Evolutionary conservation across 371 early-diverging fungal genomes (phyloP), one percentile per base, ranked within the genome.

Genomic region (Circinella minor): DNA sequence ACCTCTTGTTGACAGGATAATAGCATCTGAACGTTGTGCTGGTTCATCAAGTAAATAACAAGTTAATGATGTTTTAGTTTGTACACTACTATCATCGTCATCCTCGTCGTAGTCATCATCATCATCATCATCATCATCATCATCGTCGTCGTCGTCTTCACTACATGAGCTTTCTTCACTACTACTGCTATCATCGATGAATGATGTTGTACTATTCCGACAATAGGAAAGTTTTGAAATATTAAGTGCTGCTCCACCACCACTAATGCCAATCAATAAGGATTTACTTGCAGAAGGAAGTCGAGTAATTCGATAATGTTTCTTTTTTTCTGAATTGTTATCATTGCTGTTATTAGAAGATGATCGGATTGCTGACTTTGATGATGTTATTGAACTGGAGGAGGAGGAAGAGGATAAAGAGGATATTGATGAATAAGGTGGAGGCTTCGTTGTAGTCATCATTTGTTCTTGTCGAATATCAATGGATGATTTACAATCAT

Each of bases 41-140:
- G 87, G 85, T 48, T 74, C 60, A 34, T 80, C 71, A 36, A 88
- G 57, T 36, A 88, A 65, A 62, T 86, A 86, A 54, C 85, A 88
- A 3, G 79, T 61, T 1, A 86, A 85, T 5, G 73, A 71, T 8
- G 76, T 65, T 38, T 76, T 78, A 7, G 73, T 73, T 34, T 38
- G 62, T 9, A 39, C 38, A 36, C n/a, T 61, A 27, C 18, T 8
- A 37, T 20, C 0, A 65, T 65, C 54, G 36, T 47, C 48, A 51
- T 54, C 63, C 4, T 37, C 20, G n/a, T 54, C 38, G 18, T 39
- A 1, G 39, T 15, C 17, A 2, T 39, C 62, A 15, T 38, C 39
- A 17, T 65, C 65, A 27, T 65, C 65, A 9, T 65, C 54, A 51
- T 65, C 65, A n/a, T 65, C 65, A 15, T 36, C n/a, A n/a, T n/a